Evolutionary conservation across 2,329 filamentous ascomycete genomes (phyloP), one percentile per base, ranked within the genome.

Genomic region (Huntiella bhutanensis): DNA sequence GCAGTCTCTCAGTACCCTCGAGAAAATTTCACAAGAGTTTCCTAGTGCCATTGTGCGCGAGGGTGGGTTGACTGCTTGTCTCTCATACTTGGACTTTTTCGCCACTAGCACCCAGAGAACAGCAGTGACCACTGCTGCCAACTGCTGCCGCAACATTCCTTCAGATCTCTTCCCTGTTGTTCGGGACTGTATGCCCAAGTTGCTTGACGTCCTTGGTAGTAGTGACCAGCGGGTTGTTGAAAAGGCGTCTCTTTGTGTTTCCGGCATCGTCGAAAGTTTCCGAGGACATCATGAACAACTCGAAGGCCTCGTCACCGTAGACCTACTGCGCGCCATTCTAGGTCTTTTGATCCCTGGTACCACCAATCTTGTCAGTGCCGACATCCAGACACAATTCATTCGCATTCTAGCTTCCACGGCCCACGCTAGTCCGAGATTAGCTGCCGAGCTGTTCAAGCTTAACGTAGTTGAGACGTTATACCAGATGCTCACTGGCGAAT

Each of bases 391-490:
- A 0, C 86, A 94, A 57, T 96, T 98, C 57, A 70, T 98, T 16
- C 80, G 88, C 33, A 86, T 96, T 5, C 67, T 98, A 47, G 83
- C 87, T 4, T 92, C 93, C 54, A 87, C 83, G 3, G 85, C 88
- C 36, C 82, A 83, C 53, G 84, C 86, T 2, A 96, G 91, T 57
- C 85, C 91, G 13, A 73, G 73, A 11, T 68, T 95, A 16, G 93
- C 91, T 3, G 81, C 83, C 2, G 88, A 95, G 55, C 70, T 98
- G 10, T 79, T 98, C 60, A 93, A 88, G 62, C 83, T 96, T 72
- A 88, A 95, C 54, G 82, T 98, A 46, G 91, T 98, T 19, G 91
- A 96, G 61, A 98, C 91, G 0, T 68, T 98, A 2, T 98, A 96
- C 58, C 91, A 98, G 61, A 96, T 98, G 37, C 65, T 98, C 43